Base-by-base conservation (phyloP, 2,329 filamentous ascomycete species). In the Alternaria atra region DNA sequence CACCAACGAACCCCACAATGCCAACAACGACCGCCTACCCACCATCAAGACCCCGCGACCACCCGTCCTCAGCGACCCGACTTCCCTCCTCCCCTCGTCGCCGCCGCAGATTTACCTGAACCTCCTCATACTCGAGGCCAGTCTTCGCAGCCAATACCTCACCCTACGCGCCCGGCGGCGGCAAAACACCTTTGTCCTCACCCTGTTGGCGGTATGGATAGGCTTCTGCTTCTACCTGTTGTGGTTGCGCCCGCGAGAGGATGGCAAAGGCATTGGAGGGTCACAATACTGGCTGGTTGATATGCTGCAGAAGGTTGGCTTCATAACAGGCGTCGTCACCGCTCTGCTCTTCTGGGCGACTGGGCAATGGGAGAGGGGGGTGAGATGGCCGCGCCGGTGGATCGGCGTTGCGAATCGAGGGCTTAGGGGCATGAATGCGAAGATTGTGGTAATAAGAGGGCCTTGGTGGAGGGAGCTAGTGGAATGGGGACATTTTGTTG, bases 91-190 rank as follows among this genome's bases (percentile, higher is more conserved):
- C 15, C 94, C 94, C n/a, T 94, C 91, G 75, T 93, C 92, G 15
- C 94, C 94, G 46, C 92, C 93, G 55, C 95, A 97, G 84, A 97
- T 99, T 75, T 99, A 99, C 82, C 89, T 99, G 73, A 99, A 99
- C 80, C 90, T 99, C 25, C 87, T 99, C 60, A 96, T 99, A 72
- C 91, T 99, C 79, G 95, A 99, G 79, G 93, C 93, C 50, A 97
- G 93, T 5, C 84, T 99, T 35, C 92, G 95, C 67, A 90, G 93
- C 25, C 95, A 99, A 73, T 98, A 96, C 80, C 89, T 99, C 58
- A 92, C 93, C 64, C 86, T 98, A 44, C 91, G 94, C 60, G 91
- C 93, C 47, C 90, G 95, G 42, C 87, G 93, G 48, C 90, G 95
- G 15, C 92, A 97, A 72, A 94, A 99, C 79, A 94, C 93, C 2